Conservation (phyloP, 1,139 yeast genomes). For the Yamadazyma conglobata region DNA sequence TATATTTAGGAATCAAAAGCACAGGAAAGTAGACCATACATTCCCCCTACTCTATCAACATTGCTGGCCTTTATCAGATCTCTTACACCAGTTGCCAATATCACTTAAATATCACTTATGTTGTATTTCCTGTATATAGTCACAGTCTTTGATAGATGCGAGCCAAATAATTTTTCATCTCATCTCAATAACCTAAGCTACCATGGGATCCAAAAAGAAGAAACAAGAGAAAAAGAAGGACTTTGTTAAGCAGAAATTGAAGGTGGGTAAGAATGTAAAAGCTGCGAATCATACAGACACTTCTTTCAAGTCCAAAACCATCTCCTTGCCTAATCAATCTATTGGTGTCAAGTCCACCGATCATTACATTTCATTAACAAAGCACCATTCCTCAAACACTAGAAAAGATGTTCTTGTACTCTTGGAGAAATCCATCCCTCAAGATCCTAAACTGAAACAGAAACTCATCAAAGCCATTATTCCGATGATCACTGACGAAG, state of each 20-base stretch:
- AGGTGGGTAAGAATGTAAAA: constrained; percentile 79
- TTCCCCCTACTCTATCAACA: too few species aligned
- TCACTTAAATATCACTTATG: too few species aligned
- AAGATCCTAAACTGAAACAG: constrained; percentile 52
- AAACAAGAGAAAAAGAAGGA: constrained; percentile 70
- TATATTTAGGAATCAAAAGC: too few species aligned
- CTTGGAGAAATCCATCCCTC: constrained; percentile 46
- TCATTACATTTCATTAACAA: constrained; percentile 62
- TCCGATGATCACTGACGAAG: constrained; percentile 61
- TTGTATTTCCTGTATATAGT: too few species aligned
- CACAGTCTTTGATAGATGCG: too few species aligned
- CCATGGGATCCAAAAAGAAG: constrained; percentile 57
- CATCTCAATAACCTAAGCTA: constrained; percentile 6
- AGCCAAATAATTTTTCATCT: constrained; percentile 7
- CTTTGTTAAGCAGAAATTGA: constrained; percentile 74
- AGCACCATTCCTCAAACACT: constrained; percentile 73
- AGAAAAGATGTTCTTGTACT: constrained; percentile 67
- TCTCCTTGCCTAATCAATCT: constrained; percentile 59
- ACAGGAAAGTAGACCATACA: too few species aligned
- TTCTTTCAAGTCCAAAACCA: constrained; percentile 73
- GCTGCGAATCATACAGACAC: constrained; percentile 81
- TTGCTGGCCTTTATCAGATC: too few species aligned
- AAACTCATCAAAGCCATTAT: constrained; percentile 54
- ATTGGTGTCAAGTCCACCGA: constrained; percentile 46
- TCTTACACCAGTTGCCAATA: too few species aligned